Percentiles rank a stretch among this genome's conserved stretches.
phyloP scores from a whole-genome alignment of 176 grass and related monocot genomes.

The Zoysia japonica region DNA sequence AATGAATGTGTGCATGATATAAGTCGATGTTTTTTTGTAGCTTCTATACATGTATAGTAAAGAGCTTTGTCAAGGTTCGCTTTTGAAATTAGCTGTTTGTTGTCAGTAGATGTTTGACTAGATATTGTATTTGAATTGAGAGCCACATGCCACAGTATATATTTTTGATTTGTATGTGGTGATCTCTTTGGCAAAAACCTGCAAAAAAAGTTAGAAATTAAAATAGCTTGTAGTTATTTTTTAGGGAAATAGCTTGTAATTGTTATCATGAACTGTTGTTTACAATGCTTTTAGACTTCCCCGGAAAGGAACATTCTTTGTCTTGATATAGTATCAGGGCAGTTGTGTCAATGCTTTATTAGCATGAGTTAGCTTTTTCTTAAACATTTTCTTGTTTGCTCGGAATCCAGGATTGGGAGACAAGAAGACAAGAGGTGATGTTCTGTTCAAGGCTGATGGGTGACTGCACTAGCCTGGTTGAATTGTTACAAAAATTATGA shows the following conservation, averaged over 20 bases:
- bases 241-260: not conserved
- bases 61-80: not conserved
- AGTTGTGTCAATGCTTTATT: not conserved
- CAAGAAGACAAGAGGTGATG: slow-evolving; percentile 21
- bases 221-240: too few species aligned
- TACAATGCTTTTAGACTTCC: not conserved
- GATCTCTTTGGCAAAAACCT: slow-evolving; percentile 10
- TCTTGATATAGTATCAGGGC: too few species aligned
- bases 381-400: not conserved
- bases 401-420: slow-evolving; percentile 25
- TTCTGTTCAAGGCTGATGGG: slow-evolving; percentile 40
- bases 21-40: not conserved
- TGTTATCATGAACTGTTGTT: not conserved
- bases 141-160: not conserved
- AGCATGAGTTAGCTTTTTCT: not conserved
- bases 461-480: slow-evolving; percentile 41
- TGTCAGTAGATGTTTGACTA: not conserved
- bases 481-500: slow-evolving; percentile 32
- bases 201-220: not conserved
- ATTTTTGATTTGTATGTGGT: not conserved
- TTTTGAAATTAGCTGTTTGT: slow-evolving; percentile 14
- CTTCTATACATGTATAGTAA: not conserved
- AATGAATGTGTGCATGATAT: not conserved
- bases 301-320: too few species aligned
- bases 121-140: not conserved